Percentiles rank a stretch among this genome's conserved stretches.
Evolutionary conservation across 192 early-diverging fungal genomes (phyloP).

Genomic region (Kickxella alabastrina): DNA sequence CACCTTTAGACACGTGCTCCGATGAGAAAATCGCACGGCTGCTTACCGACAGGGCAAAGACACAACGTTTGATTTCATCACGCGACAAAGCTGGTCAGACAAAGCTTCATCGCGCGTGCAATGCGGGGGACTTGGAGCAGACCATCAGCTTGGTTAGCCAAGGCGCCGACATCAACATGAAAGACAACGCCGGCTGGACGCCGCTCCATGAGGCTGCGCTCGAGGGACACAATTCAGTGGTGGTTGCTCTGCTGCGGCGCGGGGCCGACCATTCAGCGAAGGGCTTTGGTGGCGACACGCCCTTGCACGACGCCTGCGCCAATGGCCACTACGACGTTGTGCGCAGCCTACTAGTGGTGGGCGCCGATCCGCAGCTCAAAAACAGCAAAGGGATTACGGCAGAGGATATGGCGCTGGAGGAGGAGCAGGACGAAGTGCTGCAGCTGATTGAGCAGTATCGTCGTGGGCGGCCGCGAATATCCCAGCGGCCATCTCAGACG

Average conservation of each 20-base stretch:
- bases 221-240: slow-evolving; percentile 45
- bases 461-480: neutral
- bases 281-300: slow-evolving; percentile 59
- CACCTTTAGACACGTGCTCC: slow-evolving; percentile 42
- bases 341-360: slow-evolving; percentile 24
- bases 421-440: slow-evolving; percentile 43
- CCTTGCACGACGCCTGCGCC: slow-evolving; percentile 64
- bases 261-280: slow-evolving; percentile 59
- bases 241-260: slow-evolving; percentile 43
- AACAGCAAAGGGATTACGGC: slow-evolving; percentile 51
- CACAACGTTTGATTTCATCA: slow-evolving; percentile 20
- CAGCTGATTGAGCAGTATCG: slow-evolving; percentile 18
- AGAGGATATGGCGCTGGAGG: slow-evolving; percentile 54
- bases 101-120: slow-evolving; percentile 61
- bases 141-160: slow-evolving; percentile 52
- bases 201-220: slow-evolving; percentile 66
- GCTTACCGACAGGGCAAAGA: slow-evolving; percentile 35
- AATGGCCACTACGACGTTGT: slow-evolving; percentile 50
- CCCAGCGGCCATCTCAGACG: no score
- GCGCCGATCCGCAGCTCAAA: slow-evolving; percentile 29
- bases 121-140: slow-evolving; percentile 53
- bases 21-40: slow-evolving; percentile 40
- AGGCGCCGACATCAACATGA: slow-evolving; percentile 64
- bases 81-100: slow-evolving; percentile 62
- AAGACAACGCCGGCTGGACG: slow-evolving; percentile 65